Base-by-base conservation (phyloP, 495 filamentous ascomycete genomes). In the Tricharina praecox region DNA sequence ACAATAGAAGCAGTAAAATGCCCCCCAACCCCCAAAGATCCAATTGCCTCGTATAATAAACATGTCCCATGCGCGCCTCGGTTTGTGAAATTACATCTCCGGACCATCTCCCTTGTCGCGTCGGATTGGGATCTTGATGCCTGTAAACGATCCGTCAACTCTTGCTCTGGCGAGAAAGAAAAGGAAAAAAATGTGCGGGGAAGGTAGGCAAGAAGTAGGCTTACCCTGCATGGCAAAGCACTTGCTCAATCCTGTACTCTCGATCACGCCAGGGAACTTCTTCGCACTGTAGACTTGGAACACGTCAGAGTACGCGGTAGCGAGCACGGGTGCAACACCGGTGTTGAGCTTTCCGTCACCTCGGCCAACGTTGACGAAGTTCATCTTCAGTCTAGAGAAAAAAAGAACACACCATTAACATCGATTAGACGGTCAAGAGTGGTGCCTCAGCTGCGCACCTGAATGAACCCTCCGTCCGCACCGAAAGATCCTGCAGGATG, bases 201-300 rank as follows among this genome's bases (percentile, higher is more conserved):
- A 7, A 19, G 43, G 43, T 46, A 16, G 9, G 16, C 23, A 21
- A 36, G 21, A 24, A 13, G 21, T 18, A 9, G 47, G 39, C 45
- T 93, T 88, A n/a, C 90, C 90, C 55, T 97, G 90, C 7, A 76
- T 71, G 9, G 90, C 90, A 65, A 97, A 97, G 55, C 76, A 81
- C 62, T 92, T 94, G 70, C 86, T 94, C 16, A 97, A 66, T n/a
- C 73, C 63, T 1, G 90, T 97, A 61, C 81, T 88, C 61, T 95
- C 88, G 52, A 93, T 92, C 0, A 97, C 90, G 49, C 90, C 90
- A 0, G 90, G 88, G 70, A 97, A 97, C 53, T 93, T 93, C 72
- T 97, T 97, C 26, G 90, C 90, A 3, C 79, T 86, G 63, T 78
- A 96, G 36, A 97, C 90, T 50, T 90, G 83, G 71, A 97, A 96